Evolutionary conservation across 1,284 basidiomycete species (phyloP).

Genomic region (Kalmanozyma brasiliensis): DNA sequence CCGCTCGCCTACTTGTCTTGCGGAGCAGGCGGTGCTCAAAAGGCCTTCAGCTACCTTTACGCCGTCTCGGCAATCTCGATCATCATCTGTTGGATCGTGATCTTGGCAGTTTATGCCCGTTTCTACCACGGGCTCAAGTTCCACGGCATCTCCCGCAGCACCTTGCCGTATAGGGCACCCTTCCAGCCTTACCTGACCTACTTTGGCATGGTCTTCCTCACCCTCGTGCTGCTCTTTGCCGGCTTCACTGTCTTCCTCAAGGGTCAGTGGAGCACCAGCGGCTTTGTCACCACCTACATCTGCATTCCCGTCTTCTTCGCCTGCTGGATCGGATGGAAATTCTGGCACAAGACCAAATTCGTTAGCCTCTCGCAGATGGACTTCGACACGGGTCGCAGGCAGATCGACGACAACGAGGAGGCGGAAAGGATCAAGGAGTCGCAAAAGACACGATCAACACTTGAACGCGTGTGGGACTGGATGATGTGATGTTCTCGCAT

Average conservation of each 20-base stretch:
- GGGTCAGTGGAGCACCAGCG: constrained; percentile 69
- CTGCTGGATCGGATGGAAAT: constrained; percentile 75
- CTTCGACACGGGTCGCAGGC: constrained; percentile 73
- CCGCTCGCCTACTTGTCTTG: constrained; percentile 75
- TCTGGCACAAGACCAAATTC: constrained; percentile 71
- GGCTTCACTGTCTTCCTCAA: constrained; percentile 69
- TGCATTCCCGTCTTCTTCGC: constrained; percentile 80
- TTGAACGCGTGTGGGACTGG: constrained; percentile 40
- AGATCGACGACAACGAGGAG: constrained; percentile 45
- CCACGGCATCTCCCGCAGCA: constrained; percentile 74
- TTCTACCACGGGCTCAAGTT: constrained; percentile 76
- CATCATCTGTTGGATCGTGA: constrained; percentile 83
- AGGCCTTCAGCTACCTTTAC: constrained; percentile 74
- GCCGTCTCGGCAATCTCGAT: constrained; percentile 76
- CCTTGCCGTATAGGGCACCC: constrained; percentile 71
- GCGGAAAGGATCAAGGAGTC: constrained; percentile 34
- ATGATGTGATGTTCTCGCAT: constrained; percentile 17
- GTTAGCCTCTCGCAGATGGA: constrained; percentile 51
- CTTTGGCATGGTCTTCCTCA: constrained; percentile 46
- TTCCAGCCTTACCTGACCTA: constrained; percentile 67
- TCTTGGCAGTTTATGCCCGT: constrained; percentile 78
- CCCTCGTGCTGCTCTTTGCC: constrained; percentile 51
- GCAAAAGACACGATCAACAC: constrained; percentile 11
- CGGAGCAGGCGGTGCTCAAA: constrained; percentile 68
- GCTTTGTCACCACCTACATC: constrained; percentile 84